Evolutionary conservation across 2,329 filamentous ascomycete genomes (phyloP), one percentile per base, ranked within the genome.

Genomic region (Fusarium sp.): DNA sequence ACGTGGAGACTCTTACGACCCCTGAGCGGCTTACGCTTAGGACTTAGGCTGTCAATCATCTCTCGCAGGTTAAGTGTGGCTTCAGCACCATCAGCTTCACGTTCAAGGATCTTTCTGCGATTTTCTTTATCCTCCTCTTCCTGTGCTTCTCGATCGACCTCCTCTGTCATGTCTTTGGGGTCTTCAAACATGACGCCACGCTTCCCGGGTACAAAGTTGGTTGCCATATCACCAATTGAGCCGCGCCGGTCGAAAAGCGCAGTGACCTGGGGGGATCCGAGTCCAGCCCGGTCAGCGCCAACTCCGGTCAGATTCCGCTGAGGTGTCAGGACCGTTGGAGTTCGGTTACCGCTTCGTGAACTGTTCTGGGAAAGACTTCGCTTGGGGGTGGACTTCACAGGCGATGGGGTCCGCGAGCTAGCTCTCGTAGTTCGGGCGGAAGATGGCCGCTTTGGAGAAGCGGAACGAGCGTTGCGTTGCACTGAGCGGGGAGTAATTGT

Each of bases 1-100:
- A 93, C 87, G 66, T 91, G 89, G 48, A 94, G 82, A 74, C 91
- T 94, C 79, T 94, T 94, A 39, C 91, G 88, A 15, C 88, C 88
- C 56, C 84, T 88, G 9, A 91, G 70, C 8, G 80, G 78, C 53
- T 87, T 89, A 76, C 93, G 92, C 78, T 91, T 92, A 0, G 92
- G 92, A 23, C 91, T 93, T 65, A 95, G 82, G 57, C 88, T 91
- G 63, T 91, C 85, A 62, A 95, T 95, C 87, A 93, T 90, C 66
- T 93, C 90, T 65, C 88, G 91, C 41, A 95, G 79, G 64, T 88
- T 92, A 35, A 89, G 78, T 0, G 90, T 91, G 4, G 82, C 83
- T 66, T 92, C 90, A 9, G 63, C 64, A 13, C 70, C 73, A 18
- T 75, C 78, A 50, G 80, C 82, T 69, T 87, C 85, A 31, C 84